Evolutionary conservation across 345 rosid genomes (phyloP).

Genomic region (Populus nigra): DNA sequence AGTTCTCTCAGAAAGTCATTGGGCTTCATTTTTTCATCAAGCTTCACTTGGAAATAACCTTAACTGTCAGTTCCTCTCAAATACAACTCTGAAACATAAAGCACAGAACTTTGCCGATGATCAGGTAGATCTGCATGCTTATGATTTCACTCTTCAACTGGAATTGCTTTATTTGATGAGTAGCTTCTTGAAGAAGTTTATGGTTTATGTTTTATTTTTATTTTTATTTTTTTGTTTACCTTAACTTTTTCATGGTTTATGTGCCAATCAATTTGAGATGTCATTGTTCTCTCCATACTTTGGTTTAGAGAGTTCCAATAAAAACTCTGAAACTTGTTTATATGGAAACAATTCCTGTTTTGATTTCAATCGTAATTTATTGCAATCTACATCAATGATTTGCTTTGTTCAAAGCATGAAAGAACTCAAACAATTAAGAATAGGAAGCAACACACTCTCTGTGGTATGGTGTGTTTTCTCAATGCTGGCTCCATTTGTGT

Average conservation of each 20-base stretch:
- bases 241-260: neutral
- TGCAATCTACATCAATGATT: too few relatives aligned
- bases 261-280: neutral
- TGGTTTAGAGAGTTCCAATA: neutral
- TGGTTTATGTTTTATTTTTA: neutral
- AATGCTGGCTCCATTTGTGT: too few relatives aligned
- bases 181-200: neutral
- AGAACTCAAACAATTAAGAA: too few relatives aligned
- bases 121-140: slow-evolving; percentile 40
- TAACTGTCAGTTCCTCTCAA: slow-evolving; percentile 57
- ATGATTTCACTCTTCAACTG: neutral
- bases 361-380: too few relatives aligned
- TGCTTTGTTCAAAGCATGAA: too few relatives aligned
- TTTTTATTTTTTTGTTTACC: neutral
- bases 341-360: too few relatives aligned
- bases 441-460: too few relatives aligned
- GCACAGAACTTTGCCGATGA: slow-evolving; percentile 22
- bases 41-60: slow-evolving; percentile 82
- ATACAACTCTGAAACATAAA: slow-evolving; percentile 37
- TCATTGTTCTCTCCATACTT: neutral
- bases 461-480: too few relatives aligned
- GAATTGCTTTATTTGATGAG: neutral
- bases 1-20: slow-evolving; percentile 64
- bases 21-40: slow-evolving; percentile 97
- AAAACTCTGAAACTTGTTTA: neutral